phyloP scores from a whole-genome alignment of 129 eudicot species.

The Pittosporum tobira region DNA sequence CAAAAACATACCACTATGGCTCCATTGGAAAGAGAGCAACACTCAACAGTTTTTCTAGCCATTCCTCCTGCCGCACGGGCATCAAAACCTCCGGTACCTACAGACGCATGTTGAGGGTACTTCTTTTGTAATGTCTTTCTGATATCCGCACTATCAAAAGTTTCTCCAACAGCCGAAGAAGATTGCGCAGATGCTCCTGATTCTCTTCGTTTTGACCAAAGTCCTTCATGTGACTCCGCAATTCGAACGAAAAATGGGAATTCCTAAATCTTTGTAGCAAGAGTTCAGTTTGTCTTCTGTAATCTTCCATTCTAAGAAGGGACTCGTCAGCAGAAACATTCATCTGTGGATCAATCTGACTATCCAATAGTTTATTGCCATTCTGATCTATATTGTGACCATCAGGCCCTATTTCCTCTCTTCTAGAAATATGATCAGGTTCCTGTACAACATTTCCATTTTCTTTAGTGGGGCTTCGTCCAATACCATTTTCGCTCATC shows the following conservation, averaged over 20 bases:
- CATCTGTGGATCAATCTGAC: constrained; percentile 27
- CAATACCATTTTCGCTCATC: constrained; percentile 66
- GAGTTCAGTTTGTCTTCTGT: constrained; percentile 68
- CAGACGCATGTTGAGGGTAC: constrained; percentile 31
- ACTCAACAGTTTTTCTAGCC: constrained; percentile 70
- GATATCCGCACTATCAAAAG: constrained; percentile 33
- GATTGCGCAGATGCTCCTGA: constrained; percentile 33
- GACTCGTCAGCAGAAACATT: constrained; percentile 58
- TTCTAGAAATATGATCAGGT: constrained; percentile 17
- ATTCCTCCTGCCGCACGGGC: constrained; percentile 85
- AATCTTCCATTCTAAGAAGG: constrained; percentile 81
- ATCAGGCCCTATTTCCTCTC: constrained; percentile 6
- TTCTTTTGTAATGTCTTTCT: constrained; percentile 20
- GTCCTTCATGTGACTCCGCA: constrained; percentile 73
- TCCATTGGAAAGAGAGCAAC: constrained; percentile 81
- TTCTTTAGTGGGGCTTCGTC: constrained; percentile 37
- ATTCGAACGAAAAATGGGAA: constrained; percentile 88
- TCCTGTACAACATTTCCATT: constrained; percentile 41
- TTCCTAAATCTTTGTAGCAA: constrained; percentile 57
- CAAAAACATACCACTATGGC: constrained; percentile 98
- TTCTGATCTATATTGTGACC: constrained; percentile 7
- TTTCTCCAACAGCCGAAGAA: constrained; percentile 37
- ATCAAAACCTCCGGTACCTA: constrained; percentile 72
- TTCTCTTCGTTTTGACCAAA: constrained; percentile 72
- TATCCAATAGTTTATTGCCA: constrained; percentile 14